phyloP scores from a whole-genome alignment of 2,329 filamentous ascomycete genomes.

The Aspergillus quadrilineatus region DNA sequence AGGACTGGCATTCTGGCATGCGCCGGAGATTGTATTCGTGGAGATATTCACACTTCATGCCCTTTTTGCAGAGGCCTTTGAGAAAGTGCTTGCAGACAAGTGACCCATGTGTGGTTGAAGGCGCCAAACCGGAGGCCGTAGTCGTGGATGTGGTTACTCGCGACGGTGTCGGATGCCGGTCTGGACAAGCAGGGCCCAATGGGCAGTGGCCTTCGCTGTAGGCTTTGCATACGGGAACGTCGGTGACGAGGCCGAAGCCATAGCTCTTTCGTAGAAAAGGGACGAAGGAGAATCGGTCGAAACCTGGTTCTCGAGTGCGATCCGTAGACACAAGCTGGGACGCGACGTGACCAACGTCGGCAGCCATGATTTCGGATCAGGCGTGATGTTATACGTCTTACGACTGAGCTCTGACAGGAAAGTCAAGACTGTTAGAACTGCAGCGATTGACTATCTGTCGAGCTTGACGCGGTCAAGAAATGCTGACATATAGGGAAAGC shows the following conservation, averaged over 20 bases:
- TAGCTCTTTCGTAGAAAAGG: slow-evolving; percentile 82
- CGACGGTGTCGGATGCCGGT: slow-evolving; percentile 67
- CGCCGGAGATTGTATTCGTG: slow-evolving; percentile 98
- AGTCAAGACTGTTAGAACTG: neutral
- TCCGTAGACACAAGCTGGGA: slow-evolving; percentile 37
- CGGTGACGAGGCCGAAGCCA: slow-evolving; percentile 76
- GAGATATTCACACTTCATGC: slow-evolving; percentile 92
- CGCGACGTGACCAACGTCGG: slow-evolving; percentile 34
- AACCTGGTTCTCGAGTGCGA: slow-evolving; percentile 36
- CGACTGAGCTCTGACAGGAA: neutral
- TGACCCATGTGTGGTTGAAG: slow-evolving; percentile 46
- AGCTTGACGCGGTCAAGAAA: neutral
- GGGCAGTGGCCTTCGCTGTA: slow-evolving; percentile 86
- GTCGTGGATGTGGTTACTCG: slow-evolving; percentile 45
- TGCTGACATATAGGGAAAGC: slow-evolving; percentile 13
- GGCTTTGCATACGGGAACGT: slow-evolving; percentile 79
- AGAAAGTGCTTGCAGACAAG: slow-evolving; percentile 99
- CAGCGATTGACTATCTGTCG: too few relatives aligned
- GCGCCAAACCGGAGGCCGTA: slow-evolving; percentile 42
- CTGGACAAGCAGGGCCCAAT: slow-evolving; percentile 76
- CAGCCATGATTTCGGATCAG: slow-evolving; percentile 27
- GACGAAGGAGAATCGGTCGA: slow-evolving; percentile 77
- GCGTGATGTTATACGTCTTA: neutral
- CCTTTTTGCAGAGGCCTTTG: slow-evolving; percentile 95
- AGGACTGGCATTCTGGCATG: slow-evolving; percentile 99